Evolutionary conservation across 129 eudicot species (phyloP).

Genomic region (Lactuca saligna): DNA sequence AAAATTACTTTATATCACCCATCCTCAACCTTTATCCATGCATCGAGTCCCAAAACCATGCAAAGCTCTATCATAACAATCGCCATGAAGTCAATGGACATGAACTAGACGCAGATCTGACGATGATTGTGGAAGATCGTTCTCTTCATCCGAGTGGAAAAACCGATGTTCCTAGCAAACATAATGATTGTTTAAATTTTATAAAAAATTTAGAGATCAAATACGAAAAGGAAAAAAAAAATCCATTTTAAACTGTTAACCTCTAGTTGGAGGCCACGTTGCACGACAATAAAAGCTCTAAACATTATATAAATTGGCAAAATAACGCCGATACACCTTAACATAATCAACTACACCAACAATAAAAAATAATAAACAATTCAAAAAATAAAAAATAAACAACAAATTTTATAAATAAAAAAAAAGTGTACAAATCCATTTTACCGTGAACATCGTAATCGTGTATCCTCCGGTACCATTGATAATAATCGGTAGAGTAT

Average conservation of each 20-base stretch:
- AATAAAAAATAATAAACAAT: not conserved
- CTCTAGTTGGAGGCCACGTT: slow-evolving; percentile 50
- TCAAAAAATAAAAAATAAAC: not conserved
- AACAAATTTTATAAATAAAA: not conserved
- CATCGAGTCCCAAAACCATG: no score
- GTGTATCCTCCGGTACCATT: slow-evolving; percentile 60
- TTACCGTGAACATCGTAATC: slow-evolving; percentile 52
- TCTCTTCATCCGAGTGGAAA: slow-evolving; percentile 51
- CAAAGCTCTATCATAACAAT: no score
- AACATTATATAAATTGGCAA: slow-evolving; percentile 55
- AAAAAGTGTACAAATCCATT: slow-evolving; percentile 11
- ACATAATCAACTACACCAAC: slow-evolving; percentile 52
- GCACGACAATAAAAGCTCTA: slow-evolving; percentile 57
- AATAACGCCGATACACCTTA: slow-evolving; percentile 57
- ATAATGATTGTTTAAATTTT: not conserved
- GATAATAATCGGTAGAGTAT: slow-evolving; percentile 64
- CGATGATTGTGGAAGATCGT: slow-evolving; percentile 36
- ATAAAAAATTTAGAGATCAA: not conserved
- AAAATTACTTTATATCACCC: not conserved
- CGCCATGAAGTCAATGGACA: slow-evolving; percentile 29
- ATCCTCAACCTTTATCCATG: not conserved
- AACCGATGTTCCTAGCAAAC: slow-evolving; percentile 31
- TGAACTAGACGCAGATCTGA: slow-evolving; percentile 40
- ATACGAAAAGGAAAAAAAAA: not conserved
- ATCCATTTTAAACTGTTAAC: slow-evolving; percentile 34